Conservation (phyloP, 345 rosid genomes). For the Capsella bursapastoris region DNA sequence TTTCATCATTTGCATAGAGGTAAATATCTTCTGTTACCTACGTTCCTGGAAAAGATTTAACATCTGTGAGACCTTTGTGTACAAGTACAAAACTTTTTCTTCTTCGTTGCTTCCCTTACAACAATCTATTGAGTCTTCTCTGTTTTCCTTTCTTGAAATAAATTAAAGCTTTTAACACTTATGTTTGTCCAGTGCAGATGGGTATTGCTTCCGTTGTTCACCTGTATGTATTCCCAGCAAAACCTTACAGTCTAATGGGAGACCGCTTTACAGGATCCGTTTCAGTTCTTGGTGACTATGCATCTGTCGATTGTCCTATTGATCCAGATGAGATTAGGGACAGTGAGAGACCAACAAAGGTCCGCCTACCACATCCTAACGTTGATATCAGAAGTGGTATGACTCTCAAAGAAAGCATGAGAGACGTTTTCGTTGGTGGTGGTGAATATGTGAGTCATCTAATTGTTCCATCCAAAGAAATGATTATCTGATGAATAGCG, state of each 20-base stretch:
- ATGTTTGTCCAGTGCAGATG: constrained; percentile 89
- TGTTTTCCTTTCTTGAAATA: constrained; percentile 23
- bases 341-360: constrained; percentile 94
- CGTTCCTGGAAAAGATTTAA: constrained; percentile 10
- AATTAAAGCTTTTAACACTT: constrained; percentile 48
- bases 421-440: constrained; percentile 90
- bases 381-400: constrained; percentile 72
- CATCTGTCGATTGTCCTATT: constrained; percentile 83
- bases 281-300: constrained; percentile 96
- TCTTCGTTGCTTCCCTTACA: background rate
- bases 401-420: constrained; percentile 91
- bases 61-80: constrained; percentile 19
- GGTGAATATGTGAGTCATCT: constrained; percentile 82
- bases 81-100: constrained; percentile 1
- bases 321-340: constrained; percentile 99
- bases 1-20: constrained; percentile 99
- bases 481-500: constrained; percentile 29
- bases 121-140: constrained; percentile 5
- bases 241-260: constrained; percentile 90
- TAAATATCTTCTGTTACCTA: constrained; percentile 49
- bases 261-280: constrained; percentile 77
- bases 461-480: constrained; percentile 11
- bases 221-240: constrained; percentile 92
- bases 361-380: constrained; percentile 89
- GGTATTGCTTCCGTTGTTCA: constrained; percentile 96